Base-by-base conservation (phyloP, 2,329 filamentous ascomycete genomes). In the Phialocephala sp. region DNA sequence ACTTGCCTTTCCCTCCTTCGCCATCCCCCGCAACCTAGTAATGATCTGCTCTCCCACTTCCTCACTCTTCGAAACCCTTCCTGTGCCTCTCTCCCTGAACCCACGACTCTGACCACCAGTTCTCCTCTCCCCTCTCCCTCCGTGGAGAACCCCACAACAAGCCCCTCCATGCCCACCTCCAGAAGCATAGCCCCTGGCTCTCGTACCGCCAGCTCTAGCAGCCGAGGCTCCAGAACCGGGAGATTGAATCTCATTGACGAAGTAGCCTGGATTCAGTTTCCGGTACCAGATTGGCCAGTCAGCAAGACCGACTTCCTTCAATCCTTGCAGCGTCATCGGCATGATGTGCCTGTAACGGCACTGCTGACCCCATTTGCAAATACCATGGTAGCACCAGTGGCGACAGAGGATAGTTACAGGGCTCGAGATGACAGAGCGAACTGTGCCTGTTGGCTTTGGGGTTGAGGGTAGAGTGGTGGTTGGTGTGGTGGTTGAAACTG, bases 271-370 rank as follows among this genome's bases (percentile, higher is more conserved):
- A 52, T 74, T 74, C 59, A 66, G 35, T 15, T 52, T 58, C 15
- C 70, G 64, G 43, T 71, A 85, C 83, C 84, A 85, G 0, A 66
- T 66, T 1, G 84, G 83, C 59, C 78, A 76, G 65, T 77, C 75
- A 9, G 45, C 59, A 11, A 85, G 76, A 0, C 82, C 82, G 24
- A 83, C 77, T 62, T 77, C 76, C 9, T 70, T 71, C 8, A 85
- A 78, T 0, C 78, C 81, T 18, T 75, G 74, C 4, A 66, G 36
- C 0, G 79, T 81, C 65, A 71, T 71, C 3, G 84, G 84, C 83
- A 86, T 84, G 65, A 71, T 72, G 72, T 86, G 84, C 56, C 71
- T 68, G 72, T 79, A 82, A 4, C 77, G 77, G 73, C 84, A 86
- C 9, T 73, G 68, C 8, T 64, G 59, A 3, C 79, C 81, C 75